A percentile compares a stretch with the other conserved stretches of the same genome.
Conservation (phyloP, 2,329 filamentous ascomycete genomes). For the Chaetomiaceae sp. region DNA sequence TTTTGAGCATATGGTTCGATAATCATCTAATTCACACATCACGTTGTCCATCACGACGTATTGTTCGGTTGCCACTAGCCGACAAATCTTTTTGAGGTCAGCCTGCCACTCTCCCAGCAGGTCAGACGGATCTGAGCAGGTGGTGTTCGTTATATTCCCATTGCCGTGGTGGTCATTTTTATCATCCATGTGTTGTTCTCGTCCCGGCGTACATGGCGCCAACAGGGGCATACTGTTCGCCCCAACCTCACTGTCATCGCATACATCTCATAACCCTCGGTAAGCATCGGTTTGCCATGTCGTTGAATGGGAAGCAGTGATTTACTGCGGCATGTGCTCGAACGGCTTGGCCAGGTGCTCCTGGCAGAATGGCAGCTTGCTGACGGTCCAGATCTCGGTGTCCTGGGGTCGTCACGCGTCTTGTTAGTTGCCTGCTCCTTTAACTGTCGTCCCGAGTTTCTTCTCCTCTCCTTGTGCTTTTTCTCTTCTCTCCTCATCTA, state of each 20-base stretch:
- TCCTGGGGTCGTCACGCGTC: conserved; percentile 36
- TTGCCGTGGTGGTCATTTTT: no score
- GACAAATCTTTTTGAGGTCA: not conserved
- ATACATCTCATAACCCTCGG: not conserved
- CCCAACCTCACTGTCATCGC: not conserved
- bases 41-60: no score
- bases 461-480: not conserved
- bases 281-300: no score
- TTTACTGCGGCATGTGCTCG: conserved; percentile 42
- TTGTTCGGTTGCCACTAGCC: no score
- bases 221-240: no score
- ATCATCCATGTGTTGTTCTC: no score
- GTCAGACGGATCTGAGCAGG: no score
- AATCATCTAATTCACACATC: not conserved
- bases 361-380: conserved; percentile 65
- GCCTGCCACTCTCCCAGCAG: no score
- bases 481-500: not conserved
- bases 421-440: not conserved
- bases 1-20: not conserved
- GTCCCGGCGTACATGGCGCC: no score
- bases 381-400: conserved; percentile 63
- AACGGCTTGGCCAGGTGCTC: conserved; percentile 59
- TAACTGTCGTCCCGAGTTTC: not conserved
- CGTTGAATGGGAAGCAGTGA: no score
- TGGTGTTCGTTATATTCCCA: no score